phyloP scores from a whole-genome alignment of 164 flowering plant species.

The Cinnamomum chago region DNA sequence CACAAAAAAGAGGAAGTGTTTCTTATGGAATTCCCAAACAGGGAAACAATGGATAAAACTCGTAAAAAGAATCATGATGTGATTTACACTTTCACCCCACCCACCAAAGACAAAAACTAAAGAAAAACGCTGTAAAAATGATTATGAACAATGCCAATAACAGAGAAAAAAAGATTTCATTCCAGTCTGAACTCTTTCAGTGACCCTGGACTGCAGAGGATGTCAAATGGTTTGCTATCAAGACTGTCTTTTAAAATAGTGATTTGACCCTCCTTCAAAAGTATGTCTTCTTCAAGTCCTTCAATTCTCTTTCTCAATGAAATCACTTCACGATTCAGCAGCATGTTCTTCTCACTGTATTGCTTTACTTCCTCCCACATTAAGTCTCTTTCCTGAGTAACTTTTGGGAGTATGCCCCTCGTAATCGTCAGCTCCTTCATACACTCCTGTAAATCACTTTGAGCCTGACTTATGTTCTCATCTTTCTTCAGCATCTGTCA shows the following conservation, averaged over 20 bases:
- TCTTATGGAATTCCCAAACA: neutral
- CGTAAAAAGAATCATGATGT: neutral
- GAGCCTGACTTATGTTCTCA: constrained; percentile 51
- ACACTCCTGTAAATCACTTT: constrained; percentile 51
- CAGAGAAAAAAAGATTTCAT: constrained; percentile 12
- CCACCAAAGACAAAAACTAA: neutral
- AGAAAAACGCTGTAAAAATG: neutral
- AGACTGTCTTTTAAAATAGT: constrained; percentile 68
- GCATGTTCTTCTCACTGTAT: constrained; percentile 75
- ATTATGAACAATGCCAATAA: constrained; percentile 2
- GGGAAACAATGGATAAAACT: neutral
- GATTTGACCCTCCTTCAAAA: constrained; percentile 88
- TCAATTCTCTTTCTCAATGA: constrained; percentile 68
- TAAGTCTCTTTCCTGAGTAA: constrained; percentile 73
- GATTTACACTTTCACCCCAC: constrained; percentile 5
- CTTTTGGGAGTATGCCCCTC: constrained; percentile 54
- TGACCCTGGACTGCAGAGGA: constrained; percentile 51
- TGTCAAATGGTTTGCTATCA: constrained; percentile 46
- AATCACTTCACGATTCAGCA: constrained; percentile 56
- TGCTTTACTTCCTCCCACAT: constrained; percentile 87
- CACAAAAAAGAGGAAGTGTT: neutral
- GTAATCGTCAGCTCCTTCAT: constrained; percentile 45
- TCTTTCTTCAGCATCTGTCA: constrained; percentile 72
- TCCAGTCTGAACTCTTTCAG: constrained; percentile 32
- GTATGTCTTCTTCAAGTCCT: constrained; percentile 78